Conservation (phyloP, 768 basidiomycete species). For the Rhizopogon rudus region DNA sequence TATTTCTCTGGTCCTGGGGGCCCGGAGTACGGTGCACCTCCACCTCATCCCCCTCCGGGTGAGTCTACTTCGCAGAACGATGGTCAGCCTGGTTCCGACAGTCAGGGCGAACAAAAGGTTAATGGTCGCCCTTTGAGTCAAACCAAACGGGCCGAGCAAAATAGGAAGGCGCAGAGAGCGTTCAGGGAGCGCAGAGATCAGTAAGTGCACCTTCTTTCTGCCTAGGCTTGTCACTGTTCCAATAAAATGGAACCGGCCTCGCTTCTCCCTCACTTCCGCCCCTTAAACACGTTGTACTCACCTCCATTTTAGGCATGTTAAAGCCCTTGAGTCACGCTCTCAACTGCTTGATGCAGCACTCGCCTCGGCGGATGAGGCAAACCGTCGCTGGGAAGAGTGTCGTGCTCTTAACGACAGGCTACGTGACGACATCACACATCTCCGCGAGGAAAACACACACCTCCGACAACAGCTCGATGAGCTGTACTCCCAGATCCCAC, state of each 20-base stretch:
- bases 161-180: conserved; percentile 89
- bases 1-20: conserved; percentile 15
- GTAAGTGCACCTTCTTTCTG: conserved; percentile 37
- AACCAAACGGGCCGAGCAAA: conserved; percentile 90
- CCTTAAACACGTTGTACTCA: conserved; percentile 2
- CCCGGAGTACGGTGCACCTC: conserved; percentile 26
- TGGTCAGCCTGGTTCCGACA: conserved; percentile 12
- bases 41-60: conserved; percentile 17
- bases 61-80: conserved; percentile 23
- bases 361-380: conserved; percentile 83
- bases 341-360: conserved; percentile 83
- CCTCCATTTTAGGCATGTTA: conserved; percentile 61
- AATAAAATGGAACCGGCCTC: neutral
- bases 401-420: conserved; percentile 86
- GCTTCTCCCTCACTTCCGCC: neutral
- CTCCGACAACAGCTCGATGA: conserved; percentile 33
- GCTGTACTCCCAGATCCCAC: conserved; percentile 22
- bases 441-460: conserved; percentile 46
- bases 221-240: neutral
- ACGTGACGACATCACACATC: conserved; percentile 75
- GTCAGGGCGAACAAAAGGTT: conserved; percentile 1
- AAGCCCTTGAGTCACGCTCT: conserved; percentile 81
- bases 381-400: conserved; percentile 87
- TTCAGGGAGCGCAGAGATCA: conserved; percentile 88
- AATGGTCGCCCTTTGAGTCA: conserved; percentile 60